These are phyloP conservation scores for Aureobasidium subglaciale DNA, from an alignment of 2,329 filamentous ascomycete species.

Conservation along the genomic window DNA sequence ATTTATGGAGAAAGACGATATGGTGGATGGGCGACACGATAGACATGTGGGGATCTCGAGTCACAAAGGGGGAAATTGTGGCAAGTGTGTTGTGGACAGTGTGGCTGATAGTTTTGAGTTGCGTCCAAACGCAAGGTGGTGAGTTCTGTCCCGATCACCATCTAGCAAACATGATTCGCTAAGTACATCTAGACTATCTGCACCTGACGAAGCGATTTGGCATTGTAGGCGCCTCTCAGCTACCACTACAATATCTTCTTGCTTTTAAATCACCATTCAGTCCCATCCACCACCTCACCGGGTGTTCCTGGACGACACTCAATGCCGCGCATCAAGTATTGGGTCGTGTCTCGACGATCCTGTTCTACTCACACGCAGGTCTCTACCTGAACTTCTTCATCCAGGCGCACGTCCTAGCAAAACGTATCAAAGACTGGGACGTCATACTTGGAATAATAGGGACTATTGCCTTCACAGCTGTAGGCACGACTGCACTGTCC, in stretches of 20 bases:
- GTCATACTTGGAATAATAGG: slow-evolving; percentile 50
- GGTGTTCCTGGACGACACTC: slow-evolving; percentile 48
- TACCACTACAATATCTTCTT: slow-evolving; percentile 54
- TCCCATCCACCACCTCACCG: slow-evolving; percentile 46
- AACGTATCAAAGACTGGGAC: slow-evolving; percentile 50
- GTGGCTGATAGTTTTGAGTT: slow-evolving; percentile 46
- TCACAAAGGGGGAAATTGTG: slow-evolving; percentile 46
- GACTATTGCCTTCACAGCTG: slow-evolving; percentile 37
- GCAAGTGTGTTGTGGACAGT: slow-evolving; percentile 41
- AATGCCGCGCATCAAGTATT: slow-evolving; percentile 52
- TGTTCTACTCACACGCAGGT: slow-evolving; percentile 46
- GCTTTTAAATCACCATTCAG: slow-evolving; percentile 45
- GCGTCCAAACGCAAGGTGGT: slow-evolving; percentile 49
- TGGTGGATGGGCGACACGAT: slow-evolving; percentile 29
- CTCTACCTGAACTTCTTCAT: slow-evolving; percentile 55
- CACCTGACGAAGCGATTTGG: slow-evolving; percentile 58
- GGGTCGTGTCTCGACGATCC: slow-evolving; percentile 45
- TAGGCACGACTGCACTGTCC: slow-evolving; percentile 44
- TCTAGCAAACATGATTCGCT: background rate
- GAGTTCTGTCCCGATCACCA: slow-evolving; percentile 22
- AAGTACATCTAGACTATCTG: slow-evolving; percentile 47
- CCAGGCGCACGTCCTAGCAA: slow-evolving; percentile 42
- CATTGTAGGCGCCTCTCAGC: slow-evolving; percentile 52
- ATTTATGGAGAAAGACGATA: slow-evolving; percentile 23
- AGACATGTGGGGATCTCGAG: slow-evolving; percentile 31